Evolutionary conservation across 306 rosid genomes (phyloP).

Genomic region (Fagus crenata): DNA sequence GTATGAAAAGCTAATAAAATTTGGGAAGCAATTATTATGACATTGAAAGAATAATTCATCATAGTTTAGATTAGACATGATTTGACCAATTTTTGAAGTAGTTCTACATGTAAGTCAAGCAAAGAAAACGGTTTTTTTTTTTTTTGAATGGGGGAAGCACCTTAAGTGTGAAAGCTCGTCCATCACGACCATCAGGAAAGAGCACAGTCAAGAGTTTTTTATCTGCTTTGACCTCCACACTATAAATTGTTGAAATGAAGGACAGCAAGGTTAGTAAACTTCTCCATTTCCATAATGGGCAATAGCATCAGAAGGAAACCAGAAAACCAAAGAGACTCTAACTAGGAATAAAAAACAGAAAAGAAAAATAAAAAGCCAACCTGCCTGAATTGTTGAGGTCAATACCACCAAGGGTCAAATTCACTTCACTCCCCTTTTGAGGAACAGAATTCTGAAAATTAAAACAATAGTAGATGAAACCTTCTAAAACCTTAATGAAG

Average conservation of each 20-base stretch:
- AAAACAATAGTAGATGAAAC: slow-evolving; percentile 17
- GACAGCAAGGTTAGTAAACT: slow-evolving; percentile 37
- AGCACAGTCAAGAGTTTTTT: slow-evolving; percentile 92
- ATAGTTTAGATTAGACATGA: neutral
- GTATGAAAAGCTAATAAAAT: neutral
- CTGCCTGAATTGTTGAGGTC: slow-evolving; percentile 99
- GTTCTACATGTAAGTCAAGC: neutral
- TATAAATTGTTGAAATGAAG: slow-evolving; percentile 42
- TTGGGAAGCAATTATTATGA: neutral
- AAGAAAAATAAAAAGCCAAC: slow-evolving; percentile 55
- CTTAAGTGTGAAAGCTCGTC: slow-evolving; percentile 95
- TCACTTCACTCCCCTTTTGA: slow-evolving; percentile 79
- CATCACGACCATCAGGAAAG: slow-evolving; percentile 96
- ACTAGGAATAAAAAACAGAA: slow-evolving; percentile 17
- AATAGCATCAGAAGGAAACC: slow-evolving; percentile 17
- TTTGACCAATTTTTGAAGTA: neutral
- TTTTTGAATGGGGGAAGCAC: slow-evolving; percentile 35
- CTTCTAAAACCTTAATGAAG: neutral
- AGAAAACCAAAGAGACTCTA: slow-evolving; percentile 16
- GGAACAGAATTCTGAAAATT: slow-evolving; percentile 63
- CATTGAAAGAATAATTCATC: neutral
- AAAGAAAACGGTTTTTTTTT: neutral
- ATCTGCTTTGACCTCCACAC: slow-evolving; percentile 89
- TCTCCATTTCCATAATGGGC: slow-evolving; percentile 10
- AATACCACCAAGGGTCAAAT: slow-evolving; percentile 97